Base-by-base conservation (phyloP, 2,329 filamentous ascomycete genomes). In the Fusarium chaquense region DNA sequence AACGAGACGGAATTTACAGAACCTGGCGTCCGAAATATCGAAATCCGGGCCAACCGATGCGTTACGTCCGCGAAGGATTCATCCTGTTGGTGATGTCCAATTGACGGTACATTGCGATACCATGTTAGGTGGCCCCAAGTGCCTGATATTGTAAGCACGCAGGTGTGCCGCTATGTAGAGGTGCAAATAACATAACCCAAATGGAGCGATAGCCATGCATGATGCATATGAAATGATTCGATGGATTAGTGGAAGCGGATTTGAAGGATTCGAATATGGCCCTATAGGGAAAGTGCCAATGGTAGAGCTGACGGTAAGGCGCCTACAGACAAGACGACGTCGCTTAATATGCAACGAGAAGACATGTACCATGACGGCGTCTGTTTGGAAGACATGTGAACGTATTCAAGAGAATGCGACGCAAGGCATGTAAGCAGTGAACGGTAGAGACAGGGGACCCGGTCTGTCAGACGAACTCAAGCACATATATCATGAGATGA, bases 401-500 rank as follows among this genome's bases (percentile, higher is more conserved):
- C 47, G 41, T 40, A 44, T 57, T 33, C 16, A 50, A 53, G 36
- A 52, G 47, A 58, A 33, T 51, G 38, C 50, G 41, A 47, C 43
- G 40, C 22, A 44, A 55, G 36, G 12, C 59, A 61, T 69, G 43
- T 47, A 47, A 65, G 51, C 22, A 41, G 44, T 46, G 44, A 53
- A 35, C 16, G 20, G 52, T 51, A 30, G 44, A 30, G 41, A 33
- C 54, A 67, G 38, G 62, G 62, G 64, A 60, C 54, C 67, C 58
- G 60, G 61, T 62, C 62, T 61, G 69, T 46, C 60, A 69, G 50
- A 55, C 44, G 24, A 15, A 18, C 24, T 30, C 15, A 22, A 20
- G 6, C 35, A 32, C 22, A 61, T 32, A 35, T 64, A 74, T 75
- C 65, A 75, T 75, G 59, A 72, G 71, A 71, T 73, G 73, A 75